Conservation (phyloP, 2,329 filamentous ascomycete species). For the Fusarium sp. region DNA sequence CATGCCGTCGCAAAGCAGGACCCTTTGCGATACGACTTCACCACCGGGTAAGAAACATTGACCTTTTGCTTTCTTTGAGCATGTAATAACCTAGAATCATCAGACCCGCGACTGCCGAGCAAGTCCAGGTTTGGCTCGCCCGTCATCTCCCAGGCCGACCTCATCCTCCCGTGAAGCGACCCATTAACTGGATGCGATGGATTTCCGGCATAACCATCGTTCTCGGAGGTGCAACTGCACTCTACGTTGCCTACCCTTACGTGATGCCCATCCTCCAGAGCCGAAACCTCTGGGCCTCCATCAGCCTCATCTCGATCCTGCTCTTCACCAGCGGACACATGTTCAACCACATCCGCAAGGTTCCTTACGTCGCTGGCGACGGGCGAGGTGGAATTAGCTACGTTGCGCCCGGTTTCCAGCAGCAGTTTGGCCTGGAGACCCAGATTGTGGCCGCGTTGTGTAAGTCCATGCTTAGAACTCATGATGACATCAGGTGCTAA, state of each 20-base stretch:
- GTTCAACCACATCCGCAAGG: slow-evolving; percentile 98
- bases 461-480: slow-evolving; percentile 61
- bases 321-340: slow-evolving; percentile 97
- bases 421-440: slow-evolving; percentile 92
- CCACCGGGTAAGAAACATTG: slow-evolving; percentile 70
- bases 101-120: slow-evolving; percentile 80
- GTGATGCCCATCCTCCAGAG: slow-evolving; percentile 85
- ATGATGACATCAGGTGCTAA: not conserved
- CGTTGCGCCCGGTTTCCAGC: slow-evolving; percentile 92
- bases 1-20: slow-evolving; percentile 77
- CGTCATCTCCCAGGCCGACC: slow-evolving; percentile 83
- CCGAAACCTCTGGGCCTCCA: slow-evolving; percentile 92
- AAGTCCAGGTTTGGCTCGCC: slow-evolving; percentile 81
- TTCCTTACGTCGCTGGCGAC: slow-evolving; percentile 90
- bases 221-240: slow-evolving; percentile 75
- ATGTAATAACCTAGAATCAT: not conserved
- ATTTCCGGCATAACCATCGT: slow-evolving; percentile 74
- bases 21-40: slow-evolving; percentile 88
- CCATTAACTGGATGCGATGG: slow-evolving; percentile 87
- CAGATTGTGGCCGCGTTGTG: slow-evolving; percentile 95
- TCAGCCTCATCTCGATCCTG: slow-evolving; percentile 89
- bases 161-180: slow-evolving; percentile 82
- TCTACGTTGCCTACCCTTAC: slow-evolving; percentile 81
- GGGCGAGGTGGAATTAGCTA: slow-evolving; percentile 89
- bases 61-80: not conserved